Percentiles rank a stretch among this genome's conserved stretches.
Evolutionary conservation across 2,329 filamentous ascomycete genomes (phyloP).

Genomic region (Neonectria punicea): DNA sequence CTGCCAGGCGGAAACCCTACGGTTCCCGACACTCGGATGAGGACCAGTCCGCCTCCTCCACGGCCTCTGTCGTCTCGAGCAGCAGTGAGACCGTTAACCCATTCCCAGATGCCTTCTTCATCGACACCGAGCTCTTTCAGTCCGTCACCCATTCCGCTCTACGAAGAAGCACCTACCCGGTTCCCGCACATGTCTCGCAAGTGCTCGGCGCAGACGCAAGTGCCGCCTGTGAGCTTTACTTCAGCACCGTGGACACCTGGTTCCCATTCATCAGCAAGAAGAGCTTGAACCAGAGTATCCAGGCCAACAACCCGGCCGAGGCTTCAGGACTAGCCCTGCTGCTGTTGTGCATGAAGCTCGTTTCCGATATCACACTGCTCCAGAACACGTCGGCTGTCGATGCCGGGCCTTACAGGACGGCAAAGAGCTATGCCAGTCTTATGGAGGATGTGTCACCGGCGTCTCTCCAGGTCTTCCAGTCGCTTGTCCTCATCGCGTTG

Average conservation of each 20-base stretch:
- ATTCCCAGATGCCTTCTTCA: conserved; percentile 9
- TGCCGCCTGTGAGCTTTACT: neutral
- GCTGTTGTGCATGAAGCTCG: conserved; percentile 5
- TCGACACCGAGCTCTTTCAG: conserved; percentile 1
- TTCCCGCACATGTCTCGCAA: neutral
- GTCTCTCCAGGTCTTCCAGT: neutral
- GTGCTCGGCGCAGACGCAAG: neutral
- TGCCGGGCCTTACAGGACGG: neutral
- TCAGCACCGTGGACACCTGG: conserved; percentile 4
- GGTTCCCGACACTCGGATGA: neutral
- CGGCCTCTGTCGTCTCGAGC: neutral
- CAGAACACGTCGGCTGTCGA: neutral
- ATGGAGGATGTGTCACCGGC: conserved; percentile 2
- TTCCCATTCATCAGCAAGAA: conserved; percentile 10
- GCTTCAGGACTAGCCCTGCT: neutral
- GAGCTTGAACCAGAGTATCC: neutral
- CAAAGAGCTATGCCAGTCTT: neutral
- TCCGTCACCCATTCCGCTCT: conserved; percentile 1
- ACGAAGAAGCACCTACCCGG: neutral
- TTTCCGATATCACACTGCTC: neutral
- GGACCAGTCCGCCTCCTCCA: neutral
- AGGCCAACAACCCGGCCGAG: neutral
- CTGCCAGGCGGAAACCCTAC: conserved; percentile 1
- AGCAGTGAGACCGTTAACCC: neutral
- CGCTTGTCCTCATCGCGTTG: neutral